Percentiles rank a stretch among this genome's conserved stretches.
These are phyloP conservation scores for Echeveria elegans DNA, from an alignment of 164 flowering plant genomes.

Conservation along the genomic window DNA sequence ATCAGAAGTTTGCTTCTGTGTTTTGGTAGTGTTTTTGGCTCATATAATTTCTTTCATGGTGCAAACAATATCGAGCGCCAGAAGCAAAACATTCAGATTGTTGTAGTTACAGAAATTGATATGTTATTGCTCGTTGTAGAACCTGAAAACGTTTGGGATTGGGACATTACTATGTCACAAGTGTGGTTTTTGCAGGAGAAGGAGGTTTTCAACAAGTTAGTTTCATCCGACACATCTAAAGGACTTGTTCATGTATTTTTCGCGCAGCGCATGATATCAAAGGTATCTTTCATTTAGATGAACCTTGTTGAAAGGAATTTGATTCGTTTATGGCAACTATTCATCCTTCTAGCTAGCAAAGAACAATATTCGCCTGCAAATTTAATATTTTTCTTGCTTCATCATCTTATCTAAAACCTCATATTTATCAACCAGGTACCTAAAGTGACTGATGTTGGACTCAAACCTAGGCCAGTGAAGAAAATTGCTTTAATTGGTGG, in stretches of 20 bases:
- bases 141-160: not conserved
- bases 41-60: not conserved
- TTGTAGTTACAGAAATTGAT: not conserved
- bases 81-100: not conserved
- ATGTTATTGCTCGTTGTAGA: not conserved
- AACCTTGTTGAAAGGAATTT: not conserved
- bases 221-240: conserved; percentile 48
- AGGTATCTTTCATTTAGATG: conserved; percentile 27
- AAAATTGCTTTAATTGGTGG: conserved; percentile 89
- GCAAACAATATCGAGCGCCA: not conserved
- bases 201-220: conserved; percentile 37
- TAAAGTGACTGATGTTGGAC: conserved; percentile 64
- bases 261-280: conserved; percentile 59
- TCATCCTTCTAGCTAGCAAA: not conserved
- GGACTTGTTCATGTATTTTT: conserved; percentile 62
- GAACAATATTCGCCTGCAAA: not conserved
- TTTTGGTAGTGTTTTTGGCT: not conserved
- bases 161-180: not conserved
- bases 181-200: conserved; percentile 38
- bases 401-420: not conserved
- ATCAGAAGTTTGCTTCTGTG: not conserved
- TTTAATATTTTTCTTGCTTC: not conserved
- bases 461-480: conserved; percentile 54
- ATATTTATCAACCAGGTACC: conserved; percentile 50
- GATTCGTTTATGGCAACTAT: not conserved